Evolutionary conservation across 2,329 filamentous ascomycete species (phyloP).

Genomic region (Talaromyces sp.): DNA sequence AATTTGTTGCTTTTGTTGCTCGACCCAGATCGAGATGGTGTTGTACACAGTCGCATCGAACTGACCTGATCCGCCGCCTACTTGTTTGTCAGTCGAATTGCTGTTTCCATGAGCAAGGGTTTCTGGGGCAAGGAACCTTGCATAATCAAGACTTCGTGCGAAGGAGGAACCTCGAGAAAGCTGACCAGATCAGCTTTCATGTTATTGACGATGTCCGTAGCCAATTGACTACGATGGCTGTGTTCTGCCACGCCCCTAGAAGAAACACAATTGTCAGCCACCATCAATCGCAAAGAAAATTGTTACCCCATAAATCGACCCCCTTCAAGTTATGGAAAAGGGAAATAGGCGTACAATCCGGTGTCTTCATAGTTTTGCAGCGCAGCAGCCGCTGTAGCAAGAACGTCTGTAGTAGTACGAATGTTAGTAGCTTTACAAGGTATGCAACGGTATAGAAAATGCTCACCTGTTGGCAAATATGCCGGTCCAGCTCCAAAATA

Average conservation of each 20-base stretch:
- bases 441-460: no score
- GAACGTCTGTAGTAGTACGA: no score
- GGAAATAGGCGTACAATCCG: slow-evolving; percentile 48
- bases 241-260: slow-evolving; percentile 71
- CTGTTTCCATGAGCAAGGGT: slow-evolving; percentile 37
- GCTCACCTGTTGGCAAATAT: no score
- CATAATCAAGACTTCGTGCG: slow-evolving; percentile 80
- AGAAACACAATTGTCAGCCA: neutral
- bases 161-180: slow-evolving; percentile 74
- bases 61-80: slow-evolving; percentile 69
- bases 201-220: slow-evolving; percentile 70
- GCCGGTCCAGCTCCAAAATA: slow-evolving; percentile 88
- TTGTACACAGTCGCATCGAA: slow-evolving; percentile 84
- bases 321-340: neutral
- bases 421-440: no score
- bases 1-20: slow-evolving; percentile 55
- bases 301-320: neutral
- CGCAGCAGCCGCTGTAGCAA: slow-evolving; percentile 64
- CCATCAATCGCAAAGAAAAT: neutral
- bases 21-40: slow-evolving; percentile 75
- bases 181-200: slow-evolving; percentile 66
- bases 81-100: neutral
- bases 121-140: slow-evolving; percentile 50
- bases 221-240: slow-evolving; percentile 76
- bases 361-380: slow-evolving; percentile 76